Conservation (phyloP, 2,329 filamentous ascomycete species). For the Claviceps quebecensis region DNA sequence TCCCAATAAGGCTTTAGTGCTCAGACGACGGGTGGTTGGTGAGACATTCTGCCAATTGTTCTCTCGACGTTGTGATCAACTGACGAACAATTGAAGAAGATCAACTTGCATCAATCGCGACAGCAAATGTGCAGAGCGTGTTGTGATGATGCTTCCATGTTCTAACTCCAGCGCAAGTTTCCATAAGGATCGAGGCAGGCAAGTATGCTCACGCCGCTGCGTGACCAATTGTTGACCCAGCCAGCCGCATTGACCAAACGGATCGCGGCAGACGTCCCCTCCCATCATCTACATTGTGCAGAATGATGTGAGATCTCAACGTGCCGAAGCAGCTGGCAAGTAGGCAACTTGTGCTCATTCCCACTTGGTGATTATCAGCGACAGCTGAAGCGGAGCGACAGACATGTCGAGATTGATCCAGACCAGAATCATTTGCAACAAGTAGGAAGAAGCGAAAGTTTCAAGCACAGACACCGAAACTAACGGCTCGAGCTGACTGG, state of each 20-base stretch:
- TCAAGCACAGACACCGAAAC: not conserved
- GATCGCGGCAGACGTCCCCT: not conserved
- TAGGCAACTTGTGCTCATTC: not conserved
- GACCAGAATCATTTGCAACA: not conserved
- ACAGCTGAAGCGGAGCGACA: not conserved
- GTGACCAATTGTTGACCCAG: not conserved
- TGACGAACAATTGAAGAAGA: not conserved
- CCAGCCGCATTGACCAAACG: not conserved
- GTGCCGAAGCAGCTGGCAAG: not conserved
- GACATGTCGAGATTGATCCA: not conserved
- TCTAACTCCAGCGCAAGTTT: not conserved
- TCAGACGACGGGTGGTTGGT: not conserved
- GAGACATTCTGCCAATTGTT: not conserved
- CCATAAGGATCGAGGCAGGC: not conserved
- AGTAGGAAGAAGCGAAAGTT: not conserved
- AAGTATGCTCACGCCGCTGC: not conserved
- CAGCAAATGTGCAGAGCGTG: not conserved
- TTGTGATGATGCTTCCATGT: not conserved
- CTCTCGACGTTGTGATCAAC: not conserved
- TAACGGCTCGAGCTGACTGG: not conserved
- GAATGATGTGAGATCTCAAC: not conserved
- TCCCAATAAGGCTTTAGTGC: not conserved
- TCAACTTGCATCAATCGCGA: not conserved
- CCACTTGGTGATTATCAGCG: not conserved
- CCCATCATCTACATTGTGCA: not conserved